Percentiles rank a stretch among this genome's conserved stretches.
Evolutionary conservation across 2,329 filamentous ascomycete species (phyloP).

Genomic region (Coniochaeta pulveracea): DNA sequence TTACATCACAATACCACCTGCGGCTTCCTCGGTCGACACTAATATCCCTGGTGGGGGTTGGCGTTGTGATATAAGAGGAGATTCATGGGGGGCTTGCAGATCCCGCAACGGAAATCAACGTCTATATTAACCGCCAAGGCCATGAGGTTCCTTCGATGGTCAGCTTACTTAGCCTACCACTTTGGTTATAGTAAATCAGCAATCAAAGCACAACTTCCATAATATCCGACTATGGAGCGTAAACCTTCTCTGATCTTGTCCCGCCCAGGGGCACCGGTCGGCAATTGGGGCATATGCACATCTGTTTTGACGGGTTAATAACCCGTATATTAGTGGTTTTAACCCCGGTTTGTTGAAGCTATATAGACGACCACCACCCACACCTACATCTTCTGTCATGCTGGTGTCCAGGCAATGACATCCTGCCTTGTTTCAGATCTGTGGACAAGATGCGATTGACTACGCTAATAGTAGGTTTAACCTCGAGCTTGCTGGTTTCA

Average conservation of each 20-base stretch:
- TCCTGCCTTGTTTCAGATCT: neutral
- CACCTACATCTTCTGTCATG: too few species aligned
- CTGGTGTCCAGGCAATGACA: neutral
- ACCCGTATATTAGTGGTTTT: too few species aligned
- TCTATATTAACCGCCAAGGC: neutral
- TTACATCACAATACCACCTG: too few species aligned
- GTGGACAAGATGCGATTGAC: neutral
- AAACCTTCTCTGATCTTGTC: neutral
- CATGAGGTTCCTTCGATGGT: neutral
- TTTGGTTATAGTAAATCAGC: neutral
- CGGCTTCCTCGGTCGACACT: too few species aligned
- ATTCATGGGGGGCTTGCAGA: too few species aligned
- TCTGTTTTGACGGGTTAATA: too few species aligned
- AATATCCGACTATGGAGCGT: neutral
- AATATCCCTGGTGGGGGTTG: too few species aligned
- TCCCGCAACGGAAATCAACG: neutral
- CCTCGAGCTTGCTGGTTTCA: conserved; percentile 4
- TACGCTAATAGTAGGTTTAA: conserved; percentile 1
- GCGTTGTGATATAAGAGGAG: too few species aligned
- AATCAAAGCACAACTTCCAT: neutral
- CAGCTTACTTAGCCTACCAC: conserved; percentile 1
- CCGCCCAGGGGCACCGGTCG: conserved; percentile 1
- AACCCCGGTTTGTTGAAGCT: neutral
- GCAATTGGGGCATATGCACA: neutral
- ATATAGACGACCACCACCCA: too few species aligned